Conservation (phyloP, 2,329 filamentous ascomycete genomes). For the Ophiostoma sp. region DNA sequence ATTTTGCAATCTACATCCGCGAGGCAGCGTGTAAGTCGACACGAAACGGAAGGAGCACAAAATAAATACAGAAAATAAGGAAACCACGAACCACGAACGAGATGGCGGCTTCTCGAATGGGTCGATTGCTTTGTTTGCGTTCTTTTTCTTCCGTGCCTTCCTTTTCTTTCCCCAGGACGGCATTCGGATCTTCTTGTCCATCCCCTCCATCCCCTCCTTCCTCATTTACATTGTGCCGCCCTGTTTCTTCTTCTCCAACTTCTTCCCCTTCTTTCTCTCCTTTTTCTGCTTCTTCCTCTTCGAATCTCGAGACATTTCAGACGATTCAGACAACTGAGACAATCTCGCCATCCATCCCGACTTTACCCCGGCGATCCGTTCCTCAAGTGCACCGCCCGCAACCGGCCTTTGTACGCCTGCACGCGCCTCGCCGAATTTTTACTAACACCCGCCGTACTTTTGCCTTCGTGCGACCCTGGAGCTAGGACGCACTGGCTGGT, state of each 20-base stretch:
- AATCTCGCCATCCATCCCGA: not conserved
- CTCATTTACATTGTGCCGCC: not conserved
- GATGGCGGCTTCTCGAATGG: not conserved
- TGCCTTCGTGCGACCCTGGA: slow-evolving; percentile 9
- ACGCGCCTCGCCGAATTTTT: not conserved
- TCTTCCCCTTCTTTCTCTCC: not conserved
- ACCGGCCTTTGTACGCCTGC: slow-evolving; percentile 7
- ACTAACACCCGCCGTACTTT: not conserved
- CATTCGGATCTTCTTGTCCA: not conserved
- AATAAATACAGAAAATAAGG: not conserved
- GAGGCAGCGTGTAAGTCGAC: not conserved
- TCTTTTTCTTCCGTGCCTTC: slow-evolving; percentile 3
- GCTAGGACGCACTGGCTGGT: slow-evolving; percentile 22
- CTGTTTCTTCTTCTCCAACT: not conserved
- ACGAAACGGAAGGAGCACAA: not conserved
- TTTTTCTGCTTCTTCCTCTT: not conserved
- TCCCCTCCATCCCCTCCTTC: not conserved
- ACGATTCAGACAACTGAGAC: not conserved
- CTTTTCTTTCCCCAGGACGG: slow-evolving; percentile 8
- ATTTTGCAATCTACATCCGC: not conserved
- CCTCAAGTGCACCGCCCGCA: not conserved
- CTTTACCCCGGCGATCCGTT: not conserved
- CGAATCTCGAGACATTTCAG: not conserved
- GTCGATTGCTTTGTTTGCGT: slow-evolving; percentile 18
- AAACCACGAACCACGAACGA: not conserved